Conservation (phyloP, 2,329 filamentous ascomycete species). For the Leptosphaerulina australis region DNA sequence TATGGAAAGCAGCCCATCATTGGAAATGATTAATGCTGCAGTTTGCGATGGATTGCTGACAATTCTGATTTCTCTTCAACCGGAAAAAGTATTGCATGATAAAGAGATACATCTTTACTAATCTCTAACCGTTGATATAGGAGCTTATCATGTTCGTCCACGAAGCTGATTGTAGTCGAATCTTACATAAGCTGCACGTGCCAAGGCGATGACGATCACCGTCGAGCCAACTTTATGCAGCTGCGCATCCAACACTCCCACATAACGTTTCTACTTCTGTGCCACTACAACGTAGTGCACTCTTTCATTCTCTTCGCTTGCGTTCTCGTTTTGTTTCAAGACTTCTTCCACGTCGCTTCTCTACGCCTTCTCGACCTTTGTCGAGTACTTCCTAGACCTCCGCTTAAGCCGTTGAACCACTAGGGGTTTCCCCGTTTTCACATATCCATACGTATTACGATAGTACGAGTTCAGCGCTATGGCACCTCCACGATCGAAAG, state of each 20-base stretch:
- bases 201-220: conserved; percentile 13
- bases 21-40: too few species aligned
- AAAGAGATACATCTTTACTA: too few species aligned
- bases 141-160: too few species aligned
- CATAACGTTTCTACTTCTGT: conserved; percentile 20
- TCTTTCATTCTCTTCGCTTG: conserved; percentile 1
- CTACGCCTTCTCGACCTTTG: background rate
- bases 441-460: conserved; percentile 13
- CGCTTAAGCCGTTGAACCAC: conserved; percentile 2
- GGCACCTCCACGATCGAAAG: conserved; percentile 34
- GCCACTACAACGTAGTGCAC: conserved; percentile 10
- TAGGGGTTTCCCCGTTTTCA: background rate
- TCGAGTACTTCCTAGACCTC: background rate
- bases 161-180: too few species aligned
- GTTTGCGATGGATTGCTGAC: too few species aligned
- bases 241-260: conserved; percentile 7
- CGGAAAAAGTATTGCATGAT: too few species aligned
- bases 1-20: too few species aligned
- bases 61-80: too few species aligned
- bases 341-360: background rate
- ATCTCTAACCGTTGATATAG: too few species aligned
- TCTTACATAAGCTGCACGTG: conserved; percentile 18
- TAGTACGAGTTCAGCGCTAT: conserved; percentile 35
- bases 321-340: background rate
- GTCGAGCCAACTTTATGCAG: conserved; percentile 19